Conservation (phyloP, 1,284 basidiomycete species). For the Cystobasidium sp. region DNA sequence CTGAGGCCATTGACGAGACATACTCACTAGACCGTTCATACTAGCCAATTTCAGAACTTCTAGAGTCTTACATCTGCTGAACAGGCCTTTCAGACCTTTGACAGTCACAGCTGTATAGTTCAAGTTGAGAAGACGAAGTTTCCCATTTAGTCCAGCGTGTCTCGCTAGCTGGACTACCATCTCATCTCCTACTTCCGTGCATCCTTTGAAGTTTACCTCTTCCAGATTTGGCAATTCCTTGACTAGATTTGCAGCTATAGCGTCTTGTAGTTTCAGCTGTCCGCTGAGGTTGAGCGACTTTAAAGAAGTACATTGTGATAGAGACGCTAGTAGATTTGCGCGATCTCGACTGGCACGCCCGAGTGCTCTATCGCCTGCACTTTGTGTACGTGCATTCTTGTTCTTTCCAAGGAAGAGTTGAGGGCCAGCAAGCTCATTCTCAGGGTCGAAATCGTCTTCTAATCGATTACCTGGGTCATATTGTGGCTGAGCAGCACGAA, state of each 20-base stretch:
- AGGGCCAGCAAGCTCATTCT: slow-evolving; percentile 36
- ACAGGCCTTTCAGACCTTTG: slow-evolving; percentile 48
- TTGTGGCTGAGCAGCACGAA: slow-evolving; percentile 35
- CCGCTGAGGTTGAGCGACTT: slow-evolving; percentile 45
- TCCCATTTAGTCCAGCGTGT: slow-evolving; percentile 39
- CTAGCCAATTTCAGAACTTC: slow-evolving; percentile 51
- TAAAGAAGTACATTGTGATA: slow-evolving; percentile 24
- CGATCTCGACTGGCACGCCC: slow-evolving; percentile 32
- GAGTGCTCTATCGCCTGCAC: slow-evolving; percentile 23
- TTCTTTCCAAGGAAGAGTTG: slow-evolving; percentile 2
- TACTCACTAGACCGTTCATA: slow-evolving; percentile 46
- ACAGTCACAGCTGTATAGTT: slow-evolving; percentile 49
- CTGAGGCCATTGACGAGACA: no score
- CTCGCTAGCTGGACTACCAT: slow-evolving; percentile 47
- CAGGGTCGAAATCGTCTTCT: slow-evolving; percentile 36
- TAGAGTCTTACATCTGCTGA: slow-evolving; percentile 46
- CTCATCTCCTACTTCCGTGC: slow-evolving; percentile 50
- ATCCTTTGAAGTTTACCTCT: slow-evolving; percentile 48
- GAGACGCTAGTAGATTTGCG: slow-evolving; percentile 13
- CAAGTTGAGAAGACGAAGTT: slow-evolving; percentile 47
- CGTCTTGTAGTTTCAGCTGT: slow-evolving; percentile 45
- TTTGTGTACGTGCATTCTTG: slow-evolving; percentile 8
- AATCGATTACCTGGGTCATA: slow-evolving; percentile 33
- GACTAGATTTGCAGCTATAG: slow-evolving; percentile 46
- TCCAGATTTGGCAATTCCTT: slow-evolving; percentile 45